A percentile compares a stretch with the other conserved stretches of the same genome.
Conservation (phyloP, 257 asterid genomes). For the Solanum boliviense region DNA sequence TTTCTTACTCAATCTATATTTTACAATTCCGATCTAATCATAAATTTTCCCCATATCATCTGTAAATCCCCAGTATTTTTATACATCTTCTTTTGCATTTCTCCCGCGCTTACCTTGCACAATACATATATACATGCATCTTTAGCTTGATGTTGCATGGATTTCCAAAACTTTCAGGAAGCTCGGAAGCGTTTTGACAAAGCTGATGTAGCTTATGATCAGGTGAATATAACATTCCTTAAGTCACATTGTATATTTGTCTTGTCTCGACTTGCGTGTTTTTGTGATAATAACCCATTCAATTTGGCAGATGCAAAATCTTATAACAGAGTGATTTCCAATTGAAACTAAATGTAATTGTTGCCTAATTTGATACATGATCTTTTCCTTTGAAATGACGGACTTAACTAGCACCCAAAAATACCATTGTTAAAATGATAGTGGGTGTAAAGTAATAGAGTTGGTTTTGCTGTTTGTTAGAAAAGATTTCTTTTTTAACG, state of each 20-base stretch:
- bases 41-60: neutral
- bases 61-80: neutral
- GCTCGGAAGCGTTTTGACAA: constrained; percentile 96
- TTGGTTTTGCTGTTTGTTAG: neutral
- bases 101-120: neutral
- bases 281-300: neutral
- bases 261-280: neutral
- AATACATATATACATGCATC: neutral
- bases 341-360: neutral
- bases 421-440: neutral
- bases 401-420: neutral
- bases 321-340: neutral
- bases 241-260: neutral
- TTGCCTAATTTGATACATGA: neutral
- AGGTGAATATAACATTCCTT: constrained; percentile 40
- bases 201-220: constrained; percentile 77
- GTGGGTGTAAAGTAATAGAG: neutral
- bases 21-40: neutral
- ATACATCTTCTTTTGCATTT: neutral
- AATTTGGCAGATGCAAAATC: neutral
- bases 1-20: neutral
- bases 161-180: constrained; percentile 48
- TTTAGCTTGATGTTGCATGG: neutral
- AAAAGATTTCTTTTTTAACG: neutral
- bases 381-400: neutral